Evolutionary conservation across 1,284 basidiomycete genomes (phyloP).

Genomic region (Ceratobasidium papillatum): DNA sequence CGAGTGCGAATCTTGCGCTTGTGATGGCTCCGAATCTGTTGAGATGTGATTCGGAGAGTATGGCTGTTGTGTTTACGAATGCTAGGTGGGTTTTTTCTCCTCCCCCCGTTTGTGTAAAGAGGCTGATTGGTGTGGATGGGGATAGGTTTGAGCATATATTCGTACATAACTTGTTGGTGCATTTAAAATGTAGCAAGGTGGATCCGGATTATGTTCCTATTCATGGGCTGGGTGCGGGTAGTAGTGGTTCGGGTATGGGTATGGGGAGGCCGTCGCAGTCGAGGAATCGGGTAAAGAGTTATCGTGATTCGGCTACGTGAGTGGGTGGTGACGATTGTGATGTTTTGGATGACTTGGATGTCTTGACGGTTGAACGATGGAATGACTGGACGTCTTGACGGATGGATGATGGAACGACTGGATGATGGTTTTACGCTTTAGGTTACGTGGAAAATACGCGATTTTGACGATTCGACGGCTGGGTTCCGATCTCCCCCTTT

Average conservation of each 20-base stretch:
- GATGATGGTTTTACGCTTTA: background rate
- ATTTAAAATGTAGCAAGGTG: slow-evolving; percentile 76
- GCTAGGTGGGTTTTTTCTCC: slow-evolving; percentile 69
- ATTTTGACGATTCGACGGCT: background rate
- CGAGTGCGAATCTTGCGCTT: slow-evolving; percentile 72
- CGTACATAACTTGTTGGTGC: slow-evolving; percentile 80
- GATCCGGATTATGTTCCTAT: slow-evolving; percentile 77
- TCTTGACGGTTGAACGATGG: background rate
- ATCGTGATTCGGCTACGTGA: slow-evolving; percentile 13
- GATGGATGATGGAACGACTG: background rate
- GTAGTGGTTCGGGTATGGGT: background rate
- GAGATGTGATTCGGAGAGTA: slow-evolving; percentile 80
- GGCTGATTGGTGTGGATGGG: slow-evolving; percentile 24
- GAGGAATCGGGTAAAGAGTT: slow-evolving; percentile 16
- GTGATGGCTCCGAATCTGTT: slow-evolving; percentile 91
- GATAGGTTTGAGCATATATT: slow-evolving; percentile 87
- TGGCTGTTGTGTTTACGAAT: slow-evolving; percentile 88
- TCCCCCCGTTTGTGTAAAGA: slow-evolving; percentile 22
- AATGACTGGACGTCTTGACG: background rate
- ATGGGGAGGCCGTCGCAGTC: slow-evolving; percentile 13
- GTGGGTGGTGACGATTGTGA: background rate
- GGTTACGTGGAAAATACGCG: background rate
- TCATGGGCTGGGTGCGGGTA: slow-evolving; percentile 70
- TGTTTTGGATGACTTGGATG: background rate
- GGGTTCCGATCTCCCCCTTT: background rate